Base-by-base conservation (phyloP, 345 rosid species). In the Brassica incana region DNA sequence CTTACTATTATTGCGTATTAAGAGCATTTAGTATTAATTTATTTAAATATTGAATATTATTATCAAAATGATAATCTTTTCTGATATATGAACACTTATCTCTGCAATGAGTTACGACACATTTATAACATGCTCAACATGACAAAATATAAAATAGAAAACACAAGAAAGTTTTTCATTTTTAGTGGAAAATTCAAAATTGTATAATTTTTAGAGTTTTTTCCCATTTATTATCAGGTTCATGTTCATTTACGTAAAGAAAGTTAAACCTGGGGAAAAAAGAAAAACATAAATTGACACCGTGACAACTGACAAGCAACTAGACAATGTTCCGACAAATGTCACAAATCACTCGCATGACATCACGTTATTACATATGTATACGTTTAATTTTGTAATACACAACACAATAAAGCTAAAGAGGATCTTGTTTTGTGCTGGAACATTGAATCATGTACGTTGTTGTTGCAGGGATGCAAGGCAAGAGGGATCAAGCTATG, bases 401-500 rank as follows among this genome's bases (percentile, higher is more conserved):
- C 11, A 59, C 0, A 8, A 3, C 11, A 59, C 0, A 8, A 10
- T 18, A 59, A 18, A 3, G 8, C 12, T 3, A n/a, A n/a, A 27
- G 35, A 58, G 25, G 50, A 69, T 32, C 4, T 43, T 69, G 75
- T 40, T 30, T 45, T 76, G 60, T 76, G 60, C 9, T 30, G 50
- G 36, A 25, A 62, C 65, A 74, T 43, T 65, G 6, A 59, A 78
- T 65, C 30, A 58, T 3, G 0, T 25, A 54, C 3, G 1, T 54
- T n/a, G 32, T 29, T 16, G 67, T 15, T 83, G 75, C 48, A 90
- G 94, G 89, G 86, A 30, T 91, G 94, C 87, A 81, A 81, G 72
- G 81, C 84, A 71, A 87, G 85, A 77, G 89, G 90, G 50, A 80
- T 91, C 23, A 91, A 87, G 81, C 85, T 90, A 10, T 87, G 91